Conservation (phyloP, 129 eudicot species). For the Flaveria linearis region DNA sequence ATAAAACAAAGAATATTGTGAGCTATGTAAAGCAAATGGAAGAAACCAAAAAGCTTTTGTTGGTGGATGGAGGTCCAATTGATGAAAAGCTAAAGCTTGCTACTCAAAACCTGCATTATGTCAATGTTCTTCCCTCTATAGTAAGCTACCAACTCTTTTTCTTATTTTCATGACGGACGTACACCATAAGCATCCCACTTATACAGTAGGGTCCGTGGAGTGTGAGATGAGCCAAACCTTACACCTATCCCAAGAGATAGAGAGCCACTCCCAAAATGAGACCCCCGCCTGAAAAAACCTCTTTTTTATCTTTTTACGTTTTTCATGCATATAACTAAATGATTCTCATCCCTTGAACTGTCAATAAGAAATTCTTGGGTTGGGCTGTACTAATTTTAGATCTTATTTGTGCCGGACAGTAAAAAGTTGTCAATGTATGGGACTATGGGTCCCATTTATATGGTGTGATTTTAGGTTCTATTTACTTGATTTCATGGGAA, state of each 20-base stretch:
- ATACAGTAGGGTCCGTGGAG: no score
- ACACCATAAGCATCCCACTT: no score
- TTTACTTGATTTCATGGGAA: neutral
- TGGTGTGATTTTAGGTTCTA: neutral
- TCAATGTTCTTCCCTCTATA: slow-evolving; percentile 80
- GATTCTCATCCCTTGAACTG: neutral
- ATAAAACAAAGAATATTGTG: slow-evolving; percentile 88
- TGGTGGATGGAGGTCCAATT: slow-evolving; percentile 87
- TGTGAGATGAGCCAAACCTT: no score
- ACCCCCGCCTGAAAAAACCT: no score
- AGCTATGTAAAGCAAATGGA: slow-evolving; percentile 71
- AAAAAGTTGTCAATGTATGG: neutral
- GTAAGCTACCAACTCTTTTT: slow-evolving; percentile 50
- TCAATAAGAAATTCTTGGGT: neutral
- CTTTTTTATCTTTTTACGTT: no score
- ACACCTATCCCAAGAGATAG: no score
- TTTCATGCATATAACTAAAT: slow-evolving; percentile 3
- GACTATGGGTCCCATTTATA: neutral
- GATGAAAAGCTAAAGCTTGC: slow-evolving; percentile 79
- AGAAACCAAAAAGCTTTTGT: slow-evolving; percentile 63
- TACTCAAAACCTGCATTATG: slow-evolving; percentile 83
- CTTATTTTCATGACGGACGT: no score
- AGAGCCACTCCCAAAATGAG: no score
- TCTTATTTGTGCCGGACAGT: neutral
- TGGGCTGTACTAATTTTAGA: neutral